phyloP scores from a whole-genome alignment of 2,329 filamentous ascomycete genomes.

The Apiospora marii region DNA sequence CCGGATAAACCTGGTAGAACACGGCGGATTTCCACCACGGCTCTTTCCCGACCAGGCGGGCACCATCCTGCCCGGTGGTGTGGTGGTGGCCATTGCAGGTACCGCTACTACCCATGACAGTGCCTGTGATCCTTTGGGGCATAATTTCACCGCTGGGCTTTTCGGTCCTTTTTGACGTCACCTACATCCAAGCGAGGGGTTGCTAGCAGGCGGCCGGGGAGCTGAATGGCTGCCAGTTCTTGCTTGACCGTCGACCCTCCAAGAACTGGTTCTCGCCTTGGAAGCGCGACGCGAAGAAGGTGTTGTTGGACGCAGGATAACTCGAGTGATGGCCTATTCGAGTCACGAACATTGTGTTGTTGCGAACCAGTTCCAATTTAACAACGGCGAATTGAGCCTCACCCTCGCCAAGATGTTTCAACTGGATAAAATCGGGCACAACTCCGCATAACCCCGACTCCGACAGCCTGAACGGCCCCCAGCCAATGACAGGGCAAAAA shows the following conservation, averaged over 20 bases:
- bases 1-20: conserved; percentile 64
- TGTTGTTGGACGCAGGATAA: conserved; percentile 1
- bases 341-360: conserved; percentile 10
- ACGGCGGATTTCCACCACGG: conserved; percentile 57
- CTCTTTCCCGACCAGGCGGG: conserved; percentile 35
- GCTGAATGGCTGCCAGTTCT: conserved; percentile 5
- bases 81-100: conserved; percentile 21
- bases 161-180: conserved; percentile 16
- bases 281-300: conserved; percentile 14
- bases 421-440: conserved; percentile 15
- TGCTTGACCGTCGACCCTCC: conserved; percentile 6
- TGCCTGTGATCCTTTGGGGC: neutral
- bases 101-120: neutral
- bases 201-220: neutral
- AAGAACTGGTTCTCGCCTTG: conserved; percentile 8
- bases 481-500: conserved; percentile 15
- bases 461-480: neutral
- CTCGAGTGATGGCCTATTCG: conserved; percentile 9
- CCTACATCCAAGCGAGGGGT: conserved; percentile 17
- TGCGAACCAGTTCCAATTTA: conserved; percentile 19
- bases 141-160: conserved; percentile 3
- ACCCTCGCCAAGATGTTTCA: conserved; percentile 1
- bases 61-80: conserved; percentile 14
- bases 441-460: conserved; percentile 23
- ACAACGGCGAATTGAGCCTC: conserved; percentile 12